Base-by-base conservation (phyloP, 83 land plant species). In the Picea engelmannii region DNA sequence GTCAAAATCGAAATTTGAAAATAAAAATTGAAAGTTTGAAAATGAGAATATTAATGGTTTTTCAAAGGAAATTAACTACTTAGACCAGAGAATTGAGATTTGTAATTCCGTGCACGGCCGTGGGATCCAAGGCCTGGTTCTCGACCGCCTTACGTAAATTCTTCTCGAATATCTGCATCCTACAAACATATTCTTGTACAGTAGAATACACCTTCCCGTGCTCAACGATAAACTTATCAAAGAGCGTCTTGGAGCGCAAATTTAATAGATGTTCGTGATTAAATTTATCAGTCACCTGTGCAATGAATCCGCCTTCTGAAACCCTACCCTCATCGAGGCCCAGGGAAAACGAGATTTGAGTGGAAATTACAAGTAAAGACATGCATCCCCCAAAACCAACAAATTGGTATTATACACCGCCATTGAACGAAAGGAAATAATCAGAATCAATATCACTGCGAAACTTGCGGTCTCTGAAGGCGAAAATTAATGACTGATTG, bases 41-140 rank as follows among this genome's bases (percentile, higher is more conserved):
- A 31, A 31, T 31, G 35, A 31, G 2, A 31, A 31, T 31, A 31
- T 31, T 31, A 31, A 31, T 31, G 35, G 35, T 31, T 31, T 31
- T 31, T 31, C 35, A 31, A 31, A 31, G 35, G 35, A 31, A 31
- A 1, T 31, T 31, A 31, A 31, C 35, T 31, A 31, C 35, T 31
- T 31, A 31, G 35, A 31, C 35, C 35, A 1, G 35, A 31, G 3
- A 31, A 31, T 31, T 31, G 35, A 31, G 35, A 31, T 31, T 31
- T 31, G 93, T 91, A 58, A 91, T 64, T 16, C 93, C 93, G 75
- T 91, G 93, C 55, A 71, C 64, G n/a, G 93, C 93, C 3, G 87
- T 59, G 27, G 93, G 93, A 80, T 91, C 92, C 78, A 87, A 67
- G 47, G 81, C 84, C 93, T 91, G 92, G 83, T 89, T 89, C 83